Percentiles rank a stretch among this genome's conserved stretches.
Evolutionary conservation across 352 stramenopile genomes (phyloP).

Genomic region (Globisporangium paddicum): DNA sequence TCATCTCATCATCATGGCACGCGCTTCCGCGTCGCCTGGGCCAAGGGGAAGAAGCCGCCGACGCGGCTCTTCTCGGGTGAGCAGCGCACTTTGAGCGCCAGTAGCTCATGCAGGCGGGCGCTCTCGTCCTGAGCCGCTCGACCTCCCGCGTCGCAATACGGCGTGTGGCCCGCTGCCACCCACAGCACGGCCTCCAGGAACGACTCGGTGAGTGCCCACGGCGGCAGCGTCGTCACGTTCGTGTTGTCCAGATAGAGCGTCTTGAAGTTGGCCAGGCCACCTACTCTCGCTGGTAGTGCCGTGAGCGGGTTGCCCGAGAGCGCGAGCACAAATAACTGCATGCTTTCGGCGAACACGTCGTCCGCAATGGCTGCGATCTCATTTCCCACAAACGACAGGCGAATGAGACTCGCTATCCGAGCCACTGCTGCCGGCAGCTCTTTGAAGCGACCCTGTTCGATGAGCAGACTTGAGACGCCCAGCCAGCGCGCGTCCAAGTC

Average conservation of each 20-base stretch:
- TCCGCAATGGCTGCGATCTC: conserved; percentile 2
- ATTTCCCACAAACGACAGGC: conserved; percentile 8
- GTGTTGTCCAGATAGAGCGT: conserved; percentile 10
- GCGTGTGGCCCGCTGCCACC: not conserved
- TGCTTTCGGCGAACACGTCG: not conserved
- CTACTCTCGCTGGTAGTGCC: not conserved
- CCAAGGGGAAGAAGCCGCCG: conserved; percentile 6
- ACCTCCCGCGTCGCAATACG: not conserved
- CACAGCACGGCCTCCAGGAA: conserved; percentile 11
- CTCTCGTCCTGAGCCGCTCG: no score
- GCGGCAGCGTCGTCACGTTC: not conserved
- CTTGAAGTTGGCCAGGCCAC: conserved; percentile 7
- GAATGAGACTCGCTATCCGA: conserved; percentile 7
- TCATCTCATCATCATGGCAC: not conserved
- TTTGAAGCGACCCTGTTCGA: not conserved
- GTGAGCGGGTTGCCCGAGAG: conserved; percentile 7
- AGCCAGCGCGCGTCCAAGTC: conserved; percentile 9
- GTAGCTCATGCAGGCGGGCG: conserved; percentile 1
- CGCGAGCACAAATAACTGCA: conserved; percentile 8
- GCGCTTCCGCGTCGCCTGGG: not conserved
- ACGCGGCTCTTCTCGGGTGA: conserved; percentile 9
- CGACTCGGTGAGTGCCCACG: conserved; percentile 1
- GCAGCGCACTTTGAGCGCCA: conserved; percentile 11
- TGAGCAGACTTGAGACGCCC: conserved; percentile 4
- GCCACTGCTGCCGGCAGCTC: not conserved